Evolutionary conservation across 192 early-diverging fungal genomes (phyloP).

Genomic region (Backusella tarrabulga): DNA sequence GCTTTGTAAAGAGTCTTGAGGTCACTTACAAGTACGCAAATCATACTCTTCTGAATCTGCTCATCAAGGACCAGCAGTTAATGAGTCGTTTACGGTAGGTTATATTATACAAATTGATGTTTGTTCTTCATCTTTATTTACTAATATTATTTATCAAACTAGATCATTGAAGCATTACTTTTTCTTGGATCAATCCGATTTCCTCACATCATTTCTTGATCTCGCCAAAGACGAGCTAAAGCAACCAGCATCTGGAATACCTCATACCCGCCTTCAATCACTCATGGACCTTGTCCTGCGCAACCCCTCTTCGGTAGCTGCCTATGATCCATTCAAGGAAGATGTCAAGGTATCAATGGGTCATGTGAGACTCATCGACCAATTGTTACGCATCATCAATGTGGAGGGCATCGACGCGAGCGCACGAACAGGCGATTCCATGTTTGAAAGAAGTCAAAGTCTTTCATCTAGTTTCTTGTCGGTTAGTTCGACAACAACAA

Average conservation of each 20-base stretch:
- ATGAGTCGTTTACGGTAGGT: slow-evolving; percentile 66
- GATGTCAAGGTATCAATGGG: slow-evolving; percentile 78
- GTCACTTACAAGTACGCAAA: slow-evolving; percentile 89
- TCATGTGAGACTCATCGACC: slow-evolving; percentile 60
- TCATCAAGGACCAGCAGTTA: slow-evolving; percentile 78
- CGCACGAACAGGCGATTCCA: not conserved
- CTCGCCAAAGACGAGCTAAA: slow-evolving; percentile 77
- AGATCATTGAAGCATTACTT: slow-evolving; percentile 93
- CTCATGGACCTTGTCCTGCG: slow-evolving; percentile 87
- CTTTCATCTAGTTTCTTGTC: not conserved
- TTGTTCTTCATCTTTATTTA: not conserved
- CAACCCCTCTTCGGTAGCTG: slow-evolving; percentile 79
- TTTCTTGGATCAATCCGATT: slow-evolving; percentile 92
- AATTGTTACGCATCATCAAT: slow-evolving; percentile 69
- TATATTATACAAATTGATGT: not conserved
- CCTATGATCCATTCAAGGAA: slow-evolving; percentile 83
- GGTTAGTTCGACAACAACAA: not conserved
- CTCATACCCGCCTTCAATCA: slow-evolving; percentile 72
- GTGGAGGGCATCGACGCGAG: slow-evolving; percentile 55
- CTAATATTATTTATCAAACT: not conserved
- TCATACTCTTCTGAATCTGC: slow-evolving; percentile 71
- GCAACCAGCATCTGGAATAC: slow-evolving; percentile 65
- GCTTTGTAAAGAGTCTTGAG: slow-evolving; percentile 77
- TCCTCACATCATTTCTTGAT: slow-evolving; percentile 92
- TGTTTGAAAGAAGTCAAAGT: slow-evolving; percentile 12